Percentiles rank a stretch among this genome's conserved stretches.
Evolutionary conservation across 2,329 filamentous ascomycete species (phyloP).

Genomic region (Pseudogymnoascus sp.): DNA sequence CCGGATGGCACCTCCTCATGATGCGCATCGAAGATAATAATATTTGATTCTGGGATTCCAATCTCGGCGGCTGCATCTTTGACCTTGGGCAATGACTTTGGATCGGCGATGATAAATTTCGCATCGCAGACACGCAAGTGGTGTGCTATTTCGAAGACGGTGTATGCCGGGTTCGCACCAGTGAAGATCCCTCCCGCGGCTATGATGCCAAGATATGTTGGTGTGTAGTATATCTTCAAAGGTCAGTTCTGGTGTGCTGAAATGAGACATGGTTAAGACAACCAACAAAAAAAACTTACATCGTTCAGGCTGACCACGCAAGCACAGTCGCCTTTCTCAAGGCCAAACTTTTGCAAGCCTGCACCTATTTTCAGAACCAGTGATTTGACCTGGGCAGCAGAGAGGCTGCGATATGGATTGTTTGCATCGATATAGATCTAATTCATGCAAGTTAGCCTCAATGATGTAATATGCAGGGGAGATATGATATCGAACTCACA

Average conservation of each 20-base stretch:
- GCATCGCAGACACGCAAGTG: conserved; percentile 22
- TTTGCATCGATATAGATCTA: conserved; percentile 8
- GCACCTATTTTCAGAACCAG: conserved; percentile 23
- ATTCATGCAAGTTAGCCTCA: background rate
- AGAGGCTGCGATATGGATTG: conserved; percentile 16
- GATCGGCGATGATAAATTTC: conserved; percentile 23
- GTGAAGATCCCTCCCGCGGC: conserved; percentile 23
- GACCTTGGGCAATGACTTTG: conserved; percentile 18
- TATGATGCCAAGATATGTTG: conserved; percentile 21
- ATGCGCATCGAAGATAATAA: conserved; percentile 17
- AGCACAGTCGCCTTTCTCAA: conserved; percentile 25
- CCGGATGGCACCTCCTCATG: background rate
- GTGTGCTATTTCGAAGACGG: conserved; percentile 23
- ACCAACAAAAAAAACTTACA: conserved; percentile 15
- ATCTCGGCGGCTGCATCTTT: conserved; percentile 22
- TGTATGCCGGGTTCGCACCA: conserved; percentile 25
- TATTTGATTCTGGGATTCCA: conserved; percentile 19
- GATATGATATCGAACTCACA: background rate
- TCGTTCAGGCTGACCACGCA: conserved; percentile 27
- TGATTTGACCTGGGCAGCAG: conserved; percentile 20
- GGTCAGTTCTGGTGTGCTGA: background rate
- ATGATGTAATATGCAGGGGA: background rate
- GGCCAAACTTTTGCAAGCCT: conserved; percentile 22
- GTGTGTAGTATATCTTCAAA: conserved; percentile 19
- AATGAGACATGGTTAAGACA: background rate